Percentiles rank a stretch among this genome's conserved stretches.
Evolutionary conservation across 345 rosid genomes (phyloP).

Genomic region (Triadica sebifera): DNA sequence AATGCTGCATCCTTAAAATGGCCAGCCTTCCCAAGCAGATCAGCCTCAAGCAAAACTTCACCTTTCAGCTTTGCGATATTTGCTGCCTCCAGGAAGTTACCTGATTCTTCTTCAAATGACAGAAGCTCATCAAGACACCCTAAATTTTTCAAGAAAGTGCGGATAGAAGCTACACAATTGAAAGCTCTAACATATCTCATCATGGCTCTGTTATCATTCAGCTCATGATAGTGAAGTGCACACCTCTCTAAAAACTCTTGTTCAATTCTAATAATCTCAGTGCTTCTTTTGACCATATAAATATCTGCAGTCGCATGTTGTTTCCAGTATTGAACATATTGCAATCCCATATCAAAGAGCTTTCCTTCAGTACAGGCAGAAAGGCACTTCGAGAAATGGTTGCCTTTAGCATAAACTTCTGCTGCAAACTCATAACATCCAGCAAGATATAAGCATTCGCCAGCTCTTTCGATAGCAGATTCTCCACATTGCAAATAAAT

Average conservation of each 20-base stretch:
- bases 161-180: constrained; percentile 3
- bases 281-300: too few relatives aligned
- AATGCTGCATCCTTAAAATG: constrained; percentile 32
- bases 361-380: constrained; percentile 35
- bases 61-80: constrained; percentile 37
- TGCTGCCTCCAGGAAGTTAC: constrained; percentile 27
- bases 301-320: constrained; percentile 16
- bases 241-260: constrained; percentile 38
- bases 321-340: constrained; percentile 38
- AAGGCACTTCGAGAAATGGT: constrained; percentile 35
- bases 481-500: constrained; percentile 43
- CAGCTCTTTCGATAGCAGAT: constrained; percentile 37
- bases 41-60: constrained; percentile 33
- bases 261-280: constrained; percentile 27
- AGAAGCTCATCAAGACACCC: constrained; percentile 29
- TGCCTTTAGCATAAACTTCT: constrained; percentile 37
- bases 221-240: constrained; percentile 32
- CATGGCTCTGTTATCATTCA: constrained; percentile 19
- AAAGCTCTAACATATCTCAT: constrained; percentile 30
- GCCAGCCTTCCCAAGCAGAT: constrained; percentile 37
- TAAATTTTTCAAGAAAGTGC: constrained; percentile 13
- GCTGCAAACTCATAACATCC: constrained; percentile 34
- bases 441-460: constrained; percentile 43
- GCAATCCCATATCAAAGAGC: constrained; percentile 42
- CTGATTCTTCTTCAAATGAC: constrained; percentile 25